These are phyloP conservation scores for Pseudogymnoascus sp. DNA, from an alignment of 2,329 filamentous ascomycete genomes.

Conservation along the genomic window DNA sequence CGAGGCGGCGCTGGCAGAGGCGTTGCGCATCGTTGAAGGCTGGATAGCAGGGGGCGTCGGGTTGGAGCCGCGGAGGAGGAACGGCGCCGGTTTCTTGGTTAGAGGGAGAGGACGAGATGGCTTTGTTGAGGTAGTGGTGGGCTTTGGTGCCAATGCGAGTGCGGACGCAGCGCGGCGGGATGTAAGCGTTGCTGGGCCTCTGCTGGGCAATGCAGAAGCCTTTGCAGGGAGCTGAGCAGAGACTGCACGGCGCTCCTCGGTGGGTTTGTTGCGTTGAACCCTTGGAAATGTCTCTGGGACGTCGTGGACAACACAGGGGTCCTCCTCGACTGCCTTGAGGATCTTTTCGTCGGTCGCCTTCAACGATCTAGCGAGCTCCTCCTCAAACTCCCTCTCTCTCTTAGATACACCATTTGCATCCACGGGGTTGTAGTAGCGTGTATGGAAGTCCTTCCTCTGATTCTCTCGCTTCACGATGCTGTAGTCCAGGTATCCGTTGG, in stretches of 20 bases:
- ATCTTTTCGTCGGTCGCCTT: conserved; percentile 58
- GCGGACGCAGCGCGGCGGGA: conserved; percentile 48
- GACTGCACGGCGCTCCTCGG: background rate
- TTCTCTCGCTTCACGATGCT: conserved; percentile 50
- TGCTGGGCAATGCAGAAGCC: conserved; percentile 16
- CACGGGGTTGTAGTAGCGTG: conserved; percentile 51
- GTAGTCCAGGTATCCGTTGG: conserved; percentile 46
- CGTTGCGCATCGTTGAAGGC: conserved; percentile 46
- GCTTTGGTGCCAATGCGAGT: conserved; percentile 35
- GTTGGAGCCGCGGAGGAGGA: background rate
- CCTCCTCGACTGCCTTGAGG: conserved; percentile 53
- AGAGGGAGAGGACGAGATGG: conserved; percentile 20
- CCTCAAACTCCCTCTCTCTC: conserved; percentile 51
- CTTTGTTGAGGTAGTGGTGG: conserved; percentile 23
- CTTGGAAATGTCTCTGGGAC: conserved; percentile 38
- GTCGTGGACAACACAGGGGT: conserved; percentile 52
- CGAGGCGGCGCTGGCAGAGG: conserved; percentile 57
- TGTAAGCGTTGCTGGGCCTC: conserved; percentile 41
- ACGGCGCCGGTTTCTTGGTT: conserved; percentile 30
- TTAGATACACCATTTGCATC: conserved; percentile 59
- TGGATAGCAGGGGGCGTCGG: conserved; percentile 34
- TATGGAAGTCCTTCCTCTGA: conserved; percentile 51
- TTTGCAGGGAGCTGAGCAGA: conserved; percentile 16
- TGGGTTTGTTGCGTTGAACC: conserved; percentile 22
- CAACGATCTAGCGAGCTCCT: conserved; percentile 32